Evolutionary conservation across 2,329 filamentous ascomycete genomes (phyloP).

Genomic region (Neopestalotiopsis sp.): DNA sequence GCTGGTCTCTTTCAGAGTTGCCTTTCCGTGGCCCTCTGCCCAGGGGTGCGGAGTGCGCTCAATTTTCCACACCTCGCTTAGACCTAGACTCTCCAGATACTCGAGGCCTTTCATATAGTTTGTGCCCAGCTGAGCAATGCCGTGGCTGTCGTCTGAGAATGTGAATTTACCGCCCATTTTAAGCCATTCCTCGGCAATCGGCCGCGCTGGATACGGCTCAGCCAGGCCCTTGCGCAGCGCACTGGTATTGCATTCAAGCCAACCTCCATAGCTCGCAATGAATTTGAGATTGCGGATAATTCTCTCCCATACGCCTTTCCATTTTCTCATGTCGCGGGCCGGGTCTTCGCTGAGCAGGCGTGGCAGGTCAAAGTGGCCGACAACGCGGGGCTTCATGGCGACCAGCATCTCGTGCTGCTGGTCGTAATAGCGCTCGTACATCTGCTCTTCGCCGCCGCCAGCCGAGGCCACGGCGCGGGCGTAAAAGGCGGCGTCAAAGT

Average conservation of each 20-base stretch:
- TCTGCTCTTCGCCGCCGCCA: conserved; percentile 62
- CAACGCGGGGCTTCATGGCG: conserved; percentile 73
- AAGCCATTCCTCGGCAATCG: conserved; percentile 81
- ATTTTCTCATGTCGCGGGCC: conserved; percentile 61
- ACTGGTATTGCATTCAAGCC: conserved; percentile 89
- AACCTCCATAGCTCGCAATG: conserved; percentile 74
- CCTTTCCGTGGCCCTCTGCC: conserved; percentile 34
- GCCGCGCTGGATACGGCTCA: conserved; percentile 84
- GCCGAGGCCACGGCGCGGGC: conserved; percentile 59
- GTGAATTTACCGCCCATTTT: conserved; percentile 80
- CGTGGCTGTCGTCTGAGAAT: conserved; percentile 94
- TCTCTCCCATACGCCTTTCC: conserved; percentile 72
- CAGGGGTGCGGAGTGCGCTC: conserved; percentile 41
- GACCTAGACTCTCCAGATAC: conserved; percentile 71
- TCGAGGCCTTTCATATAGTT: conserved; percentile 76
- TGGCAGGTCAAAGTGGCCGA: conserved; percentile 95
- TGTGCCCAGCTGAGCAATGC: conserved; percentile 82
- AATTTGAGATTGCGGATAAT: conserved; percentile 76
- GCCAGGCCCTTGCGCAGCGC: conserved; percentile 86
- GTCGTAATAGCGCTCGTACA: conserved; percentile 89
- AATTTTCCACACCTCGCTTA: conserved; percentile 66
- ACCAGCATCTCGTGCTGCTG: conserved; percentile 81
- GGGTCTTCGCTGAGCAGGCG: conserved; percentile 77
- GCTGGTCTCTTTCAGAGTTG: conserved; percentile 46
- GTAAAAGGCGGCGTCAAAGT: conserved; percentile 78